Conservation (phyloP, 1,284 basidiomycete species). For the Ustilago trichophora region DNA sequence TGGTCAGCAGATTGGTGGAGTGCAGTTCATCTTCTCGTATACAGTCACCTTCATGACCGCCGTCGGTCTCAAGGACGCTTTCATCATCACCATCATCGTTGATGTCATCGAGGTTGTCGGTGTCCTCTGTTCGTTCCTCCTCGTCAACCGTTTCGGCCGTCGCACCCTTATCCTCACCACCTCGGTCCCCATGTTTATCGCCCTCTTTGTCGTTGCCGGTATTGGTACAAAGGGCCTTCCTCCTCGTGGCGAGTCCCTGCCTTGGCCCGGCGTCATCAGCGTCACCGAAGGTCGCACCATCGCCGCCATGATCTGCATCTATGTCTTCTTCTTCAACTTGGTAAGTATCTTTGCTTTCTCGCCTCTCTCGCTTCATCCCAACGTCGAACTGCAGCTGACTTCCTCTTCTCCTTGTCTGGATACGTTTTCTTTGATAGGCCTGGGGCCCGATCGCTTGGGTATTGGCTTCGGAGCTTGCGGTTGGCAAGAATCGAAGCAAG, state of each 20-base stretch:
- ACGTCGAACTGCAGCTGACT: no score
- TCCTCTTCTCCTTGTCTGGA: no score
- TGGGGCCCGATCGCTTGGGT: slow-evolving; percentile 69
- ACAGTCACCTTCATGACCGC: slow-evolving; percentile 51
- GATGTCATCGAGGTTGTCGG: slow-evolving; percentile 68
- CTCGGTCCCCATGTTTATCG: slow-evolving; percentile 68
- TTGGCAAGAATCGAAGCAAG: slow-evolving; percentile 68
- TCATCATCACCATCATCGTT: slow-evolving; percentile 68
- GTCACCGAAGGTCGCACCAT: slow-evolving; percentile 65
- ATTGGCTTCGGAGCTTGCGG: slow-evolving; percentile 67
- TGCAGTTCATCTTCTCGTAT: slow-evolving; percentile 69
- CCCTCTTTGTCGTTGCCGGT: slow-evolving; percentile 67
- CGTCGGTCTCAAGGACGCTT: slow-evolving; percentile 66
- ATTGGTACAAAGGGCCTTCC: slow-evolving; percentile 63
- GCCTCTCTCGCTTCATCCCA: no score
- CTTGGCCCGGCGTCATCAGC: slow-evolving; percentile 42
- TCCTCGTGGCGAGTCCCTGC: slow-evolving; percentile 46
- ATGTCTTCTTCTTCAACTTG: slow-evolving; percentile 69
- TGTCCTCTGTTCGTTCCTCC: slow-evolving; percentile 67
- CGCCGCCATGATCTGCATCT: slow-evolving; percentile 69
- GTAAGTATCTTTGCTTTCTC: no score
- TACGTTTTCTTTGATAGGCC: no score
- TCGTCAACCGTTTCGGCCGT: slow-evolving; percentile 69
- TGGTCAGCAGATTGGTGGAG: slow-evolving; percentile 63
- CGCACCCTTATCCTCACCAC: slow-evolving; percentile 68